A percentile compares a stretch with the other conserved stretches of the same genome.
Evolutionary conservation across 345 rosid species (phyloP).

Genomic region (Draba incana): DNA sequence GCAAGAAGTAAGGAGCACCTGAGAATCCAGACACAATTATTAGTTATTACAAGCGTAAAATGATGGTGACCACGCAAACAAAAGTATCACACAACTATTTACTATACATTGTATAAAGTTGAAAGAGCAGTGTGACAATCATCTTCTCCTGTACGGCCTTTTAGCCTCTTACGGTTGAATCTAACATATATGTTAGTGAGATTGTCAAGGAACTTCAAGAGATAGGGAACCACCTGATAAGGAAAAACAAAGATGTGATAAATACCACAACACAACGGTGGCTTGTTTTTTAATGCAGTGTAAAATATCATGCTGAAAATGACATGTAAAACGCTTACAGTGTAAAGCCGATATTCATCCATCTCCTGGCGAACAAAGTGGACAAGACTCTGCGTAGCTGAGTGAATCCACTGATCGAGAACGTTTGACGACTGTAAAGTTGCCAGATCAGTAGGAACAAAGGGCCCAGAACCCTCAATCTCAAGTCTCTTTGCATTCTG

Average conservation of each 20-base stretch:
- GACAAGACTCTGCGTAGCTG: slow-evolving; percentile 98
- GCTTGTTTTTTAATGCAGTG: neutral
- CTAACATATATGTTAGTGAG: slow-evolving; percentile 97
- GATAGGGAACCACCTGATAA: slow-evolving; percentile 89
- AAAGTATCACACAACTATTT: slow-evolving; percentile 7
- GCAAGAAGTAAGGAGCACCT: slow-evolving; percentile 96
- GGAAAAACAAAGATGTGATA: slow-evolving; percentile 2
- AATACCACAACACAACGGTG: slow-evolving; percentile 6
- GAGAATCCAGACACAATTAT: slow-evolving; percentile 38
- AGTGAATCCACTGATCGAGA: slow-evolving; percentile 97
- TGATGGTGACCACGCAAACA: slow-evolving; percentile 23
- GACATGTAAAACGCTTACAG: slow-evolving; percentile 54
- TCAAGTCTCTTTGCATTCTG: slow-evolving; percentile 98
- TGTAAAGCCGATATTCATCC: slow-evolving; percentile 94
- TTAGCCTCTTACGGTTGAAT: slow-evolving; percentile 94
- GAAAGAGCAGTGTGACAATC: slow-evolving; percentile 91
- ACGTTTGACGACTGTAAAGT: slow-evolving; percentile 79
- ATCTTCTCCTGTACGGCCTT: slow-evolving; percentile 92
- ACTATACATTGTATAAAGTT: slow-evolving; percentile 86
- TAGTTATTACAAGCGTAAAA: neutral
- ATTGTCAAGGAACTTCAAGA: slow-evolving; percentile 89
- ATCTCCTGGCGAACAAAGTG: slow-evolving; percentile 87
- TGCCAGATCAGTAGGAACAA: slow-evolving; percentile 65
- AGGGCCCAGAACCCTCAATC: slow-evolving; percentile 76
- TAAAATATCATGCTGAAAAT: neutral